phyloP scores from a whole-genome alignment of 140 eudicot species.

The Stevia rebaudiana region DNA sequence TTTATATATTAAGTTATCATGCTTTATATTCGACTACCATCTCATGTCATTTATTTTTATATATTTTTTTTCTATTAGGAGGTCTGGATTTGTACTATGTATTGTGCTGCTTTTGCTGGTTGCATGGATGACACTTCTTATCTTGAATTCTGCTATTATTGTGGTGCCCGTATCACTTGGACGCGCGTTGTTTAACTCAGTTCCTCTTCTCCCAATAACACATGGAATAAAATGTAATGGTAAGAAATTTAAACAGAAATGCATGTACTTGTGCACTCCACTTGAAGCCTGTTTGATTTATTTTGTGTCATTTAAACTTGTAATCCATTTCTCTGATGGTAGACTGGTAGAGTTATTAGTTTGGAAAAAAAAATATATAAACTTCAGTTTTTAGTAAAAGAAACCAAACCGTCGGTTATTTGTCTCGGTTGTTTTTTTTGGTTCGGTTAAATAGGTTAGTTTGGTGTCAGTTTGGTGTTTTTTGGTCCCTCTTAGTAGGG shows the following conservation, averaged over 20 bases:
- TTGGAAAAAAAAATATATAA: no score
- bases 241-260: slow-evolving; percentile 16
- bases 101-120: slow-evolving; percentile 80
- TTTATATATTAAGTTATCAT: neutral
- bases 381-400: no score
- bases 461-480: no score
- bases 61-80: slow-evolving; percentile 30
- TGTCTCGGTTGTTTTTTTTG: no score
- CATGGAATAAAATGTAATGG: slow-evolving; percentile 98
- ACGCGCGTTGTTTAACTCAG: slow-evolving; percentile 64
- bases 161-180: slow-evolving; percentile 83
- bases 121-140: slow-evolving; percentile 92
- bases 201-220: slow-evolving; percentile 88
- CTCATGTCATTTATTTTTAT: neutral
- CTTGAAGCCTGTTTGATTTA: slow-evolving; percentile 5
- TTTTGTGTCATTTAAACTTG: neutral
- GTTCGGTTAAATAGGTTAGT: no score
- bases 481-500: no score
- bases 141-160: slow-evolving; percentile 66
- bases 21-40: slow-evolving; percentile 3
- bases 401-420: no score
- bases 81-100: slow-evolving; percentile 77
- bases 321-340: neutral
- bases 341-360: neutral
- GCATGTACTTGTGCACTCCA: neutral